Evolutionary conservation across 1,284 basidiomycete genomes (phyloP), one percentile per base, ranked within the genome.

Genomic region (Ganoderma lucidum): DNA sequence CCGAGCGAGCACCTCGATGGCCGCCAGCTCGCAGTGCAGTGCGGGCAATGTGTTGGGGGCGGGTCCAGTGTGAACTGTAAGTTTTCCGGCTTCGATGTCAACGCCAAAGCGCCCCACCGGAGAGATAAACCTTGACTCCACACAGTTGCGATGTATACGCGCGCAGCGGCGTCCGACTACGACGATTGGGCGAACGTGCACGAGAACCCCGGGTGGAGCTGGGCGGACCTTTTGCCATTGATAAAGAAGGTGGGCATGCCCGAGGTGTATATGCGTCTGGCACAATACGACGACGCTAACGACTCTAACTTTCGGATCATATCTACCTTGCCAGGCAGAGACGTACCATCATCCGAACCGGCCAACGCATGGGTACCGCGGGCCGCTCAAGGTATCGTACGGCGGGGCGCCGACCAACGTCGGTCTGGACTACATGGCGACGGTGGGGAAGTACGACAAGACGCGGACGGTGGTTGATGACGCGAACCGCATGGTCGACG

Each of bases 61-160:
- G 88, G 87, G 0, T 89, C 88, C 2, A 78, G 80, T 65, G 82
- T 90, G 6, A 89, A 90, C 70, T 88, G 89, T 88, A 64, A 63
- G 86, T 63, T 51, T 30, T 23, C 23, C 23, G 23, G 23, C 17
- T 63, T 30, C 10, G 32, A 23, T 23, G 23, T 23, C 23, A 23
- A 23, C 23, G 23, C 23, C 35, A 15, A 32, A 77, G 75, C 73
- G 70, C 23, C 23, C 23, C 23, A 23, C 23, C 23, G 23, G 23
- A 23, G 23, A 23, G 23, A 23, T 23, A 23, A 2, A 3, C 48
- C 48, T 51, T 30, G 23, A 23, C 17, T 63, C 39, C 10, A 39
- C 35, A 15, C 32, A 77, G 75, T 74, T 70, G 80, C 82, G 68
- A 80, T 85, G 75, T 89, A 88, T 67, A 85, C 81, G 30, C 83